Percentiles rank a stretch among this genome's conserved stretches.
phyloP scores from a whole-genome alignment of 116 monocot genomes.

The Papilionanthe hybrid region DNA sequence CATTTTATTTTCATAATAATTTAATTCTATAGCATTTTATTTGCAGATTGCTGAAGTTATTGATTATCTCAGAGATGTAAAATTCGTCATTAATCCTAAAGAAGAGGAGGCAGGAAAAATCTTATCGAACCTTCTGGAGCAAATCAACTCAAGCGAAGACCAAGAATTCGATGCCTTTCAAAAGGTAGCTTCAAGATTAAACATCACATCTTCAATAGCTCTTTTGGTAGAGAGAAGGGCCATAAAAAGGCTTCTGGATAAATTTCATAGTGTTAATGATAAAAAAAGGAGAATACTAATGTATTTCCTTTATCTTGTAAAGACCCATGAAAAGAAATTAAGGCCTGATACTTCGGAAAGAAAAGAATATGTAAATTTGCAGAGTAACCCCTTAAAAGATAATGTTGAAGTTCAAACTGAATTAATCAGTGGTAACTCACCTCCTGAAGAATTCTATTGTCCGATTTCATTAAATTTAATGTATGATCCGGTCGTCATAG shows the following conservation, averaged over 20 bases:
- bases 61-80: conserved; percentile 37
- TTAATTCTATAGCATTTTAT: conserved; percentile 8
- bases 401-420: conserved; percentile 13
- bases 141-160: conserved; percentile 46
- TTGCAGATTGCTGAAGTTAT: conserved; percentile 52
- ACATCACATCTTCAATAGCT: conserved; percentile 58
- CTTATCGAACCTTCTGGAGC: conserved; percentile 50
- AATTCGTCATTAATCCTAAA: conserved; percentile 55
- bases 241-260: conserved; percentile 57
- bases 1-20: background rate
- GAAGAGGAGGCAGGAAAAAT: conserved; percentile 65
- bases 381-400: conserved; percentile 7
- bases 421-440: conserved; percentile 12
- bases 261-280: conserved; percentile 25
- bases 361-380: conserved; percentile 20
- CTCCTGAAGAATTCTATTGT: conserved; percentile 70
- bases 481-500: conserved; percentile 88
- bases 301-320: conserved; percentile 59
- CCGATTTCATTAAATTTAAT: conserved; percentile 78
- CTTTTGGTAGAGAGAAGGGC: conserved; percentile 81
- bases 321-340: conserved; percentile 51
- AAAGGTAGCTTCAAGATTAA: conserved; percentile 47
- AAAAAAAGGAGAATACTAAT: conserved; percentile 62
- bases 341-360: conserved; percentile 17
- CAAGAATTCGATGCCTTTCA: conserved; percentile 49